Conservation (phyloP, 768 basidiomycete species). For the Gyrodon lividus region DNA sequence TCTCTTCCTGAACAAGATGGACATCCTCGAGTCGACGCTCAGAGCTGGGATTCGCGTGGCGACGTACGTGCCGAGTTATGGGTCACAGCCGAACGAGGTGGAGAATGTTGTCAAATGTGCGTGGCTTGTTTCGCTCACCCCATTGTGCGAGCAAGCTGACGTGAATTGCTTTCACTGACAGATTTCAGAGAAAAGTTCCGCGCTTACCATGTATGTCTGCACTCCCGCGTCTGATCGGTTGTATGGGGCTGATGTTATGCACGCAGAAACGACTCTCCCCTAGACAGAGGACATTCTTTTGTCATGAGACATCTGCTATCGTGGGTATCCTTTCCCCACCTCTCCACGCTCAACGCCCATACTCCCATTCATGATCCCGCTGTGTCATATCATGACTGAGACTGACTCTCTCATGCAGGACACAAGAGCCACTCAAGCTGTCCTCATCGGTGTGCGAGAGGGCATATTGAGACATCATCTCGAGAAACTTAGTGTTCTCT, state of each 20-base stretch:
- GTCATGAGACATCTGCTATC: slow-evolving; percentile 69
- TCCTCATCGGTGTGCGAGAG: slow-evolving; percentile 43
- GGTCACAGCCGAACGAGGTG: slow-evolving; percentile 56
- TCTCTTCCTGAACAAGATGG: slow-evolving; percentile 78
- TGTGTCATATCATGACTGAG: too few species aligned
- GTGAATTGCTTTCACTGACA: slow-evolving; percentile 19
- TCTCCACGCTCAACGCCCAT: neutral
- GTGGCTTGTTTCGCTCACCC: slow-evolving; percentile 26
- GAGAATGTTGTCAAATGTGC: slow-evolving; percentile 61
- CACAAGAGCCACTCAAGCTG: slow-evolving; percentile 37
- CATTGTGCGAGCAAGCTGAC: neutral
- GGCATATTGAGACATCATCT: slow-evolving; percentile 36
- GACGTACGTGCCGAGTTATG: slow-evolving; percentile 63
- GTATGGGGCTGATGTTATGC: neutral
- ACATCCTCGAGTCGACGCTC: slow-evolving; percentile 55
- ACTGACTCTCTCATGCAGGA: slow-evolving; percentile 27
- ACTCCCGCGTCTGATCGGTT: neutral
- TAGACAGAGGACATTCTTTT: slow-evolving; percentile 57
- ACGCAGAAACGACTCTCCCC: slow-evolving; percentile 57
- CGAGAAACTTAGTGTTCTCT: slow-evolving; percentile 31
- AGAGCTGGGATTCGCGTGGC: slow-evolving; percentile 53
- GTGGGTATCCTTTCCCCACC: slow-evolving; percentile 37
- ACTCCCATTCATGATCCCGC: neutral
- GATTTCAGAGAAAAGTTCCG: slow-evolving; percentile 73
- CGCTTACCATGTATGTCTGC: slow-evolving; percentile 52